Conservation (phyloP, 2,329 filamentous ascomycete genomes). For the Epicoccum nigrum region DNA sequence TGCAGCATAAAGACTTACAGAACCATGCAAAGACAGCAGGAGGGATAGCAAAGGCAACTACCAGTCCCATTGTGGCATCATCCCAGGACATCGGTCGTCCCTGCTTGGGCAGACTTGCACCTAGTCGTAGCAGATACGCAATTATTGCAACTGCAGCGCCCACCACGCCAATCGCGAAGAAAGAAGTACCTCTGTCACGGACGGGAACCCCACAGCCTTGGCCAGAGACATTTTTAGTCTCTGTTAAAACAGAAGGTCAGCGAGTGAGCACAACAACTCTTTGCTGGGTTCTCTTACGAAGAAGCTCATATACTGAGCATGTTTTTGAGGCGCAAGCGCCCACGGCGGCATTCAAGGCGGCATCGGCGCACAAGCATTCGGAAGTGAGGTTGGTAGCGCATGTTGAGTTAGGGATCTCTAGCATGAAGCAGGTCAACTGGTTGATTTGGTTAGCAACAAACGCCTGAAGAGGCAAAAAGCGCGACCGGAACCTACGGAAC, state of each 20-base stretch:
- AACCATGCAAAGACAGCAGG: slow-evolving; percentile 25
- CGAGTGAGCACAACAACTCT: background rate
- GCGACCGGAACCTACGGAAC: slow-evolving; percentile 21
- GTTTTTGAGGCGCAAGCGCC: slow-evolving; percentile 45
- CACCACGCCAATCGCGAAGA: slow-evolving; percentile 37
- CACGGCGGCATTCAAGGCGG: slow-evolving; percentile 39
- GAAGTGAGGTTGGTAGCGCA: slow-evolving; percentile 48
- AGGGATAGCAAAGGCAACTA: slow-evolving; percentile 45
- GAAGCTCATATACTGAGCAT: slow-evolving; percentile 45
- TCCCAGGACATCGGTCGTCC: slow-evolving; percentile 47
- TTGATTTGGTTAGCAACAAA: slow-evolving; percentile 6
- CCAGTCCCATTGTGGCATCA: slow-evolving; percentile 44
- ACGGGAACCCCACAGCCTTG: slow-evolving; percentile 46
- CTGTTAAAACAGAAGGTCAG: slow-evolving; percentile 12
- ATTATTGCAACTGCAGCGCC: slow-evolving; percentile 42
- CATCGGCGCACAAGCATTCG: slow-evolving; percentile 50
- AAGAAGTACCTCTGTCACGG: slow-evolving; percentile 39
- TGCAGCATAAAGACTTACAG: slow-evolving; percentile 24
- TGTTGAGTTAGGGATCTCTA: slow-evolving; percentile 39
- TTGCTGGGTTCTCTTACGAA: slow-evolving; percentile 26
- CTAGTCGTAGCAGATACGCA: slow-evolving; percentile 42
- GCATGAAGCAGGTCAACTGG: slow-evolving; percentile 27
- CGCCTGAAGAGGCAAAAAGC: background rate
- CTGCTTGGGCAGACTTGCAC: slow-evolving; percentile 41
- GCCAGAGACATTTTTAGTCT: slow-evolving; percentile 48